phyloP scores from a whole-genome alignment of 192 early-diverging fungal species.

The Backusella australiensis region DNA sequence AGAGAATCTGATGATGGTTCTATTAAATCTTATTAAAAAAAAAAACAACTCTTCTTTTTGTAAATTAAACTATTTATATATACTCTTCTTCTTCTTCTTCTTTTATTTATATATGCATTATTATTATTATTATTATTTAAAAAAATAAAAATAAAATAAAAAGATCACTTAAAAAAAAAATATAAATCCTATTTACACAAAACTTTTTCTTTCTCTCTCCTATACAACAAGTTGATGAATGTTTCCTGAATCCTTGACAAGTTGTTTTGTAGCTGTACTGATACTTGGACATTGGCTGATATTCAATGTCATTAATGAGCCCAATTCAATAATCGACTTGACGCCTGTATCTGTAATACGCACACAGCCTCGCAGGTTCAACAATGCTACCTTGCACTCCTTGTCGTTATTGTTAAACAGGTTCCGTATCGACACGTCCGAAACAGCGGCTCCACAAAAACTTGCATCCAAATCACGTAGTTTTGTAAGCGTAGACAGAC shows the following conservation, averaged over 20 bases:
- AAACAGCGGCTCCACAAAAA: slow-evolving; percentile 74
- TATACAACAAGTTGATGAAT: not conserved
- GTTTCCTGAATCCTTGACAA: not conserved
- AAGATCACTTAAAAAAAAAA: not conserved
- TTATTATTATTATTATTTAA: not conserved
- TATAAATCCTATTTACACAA: not conserved
- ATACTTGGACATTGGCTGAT: slow-evolving; percentile 22
- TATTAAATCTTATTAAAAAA: slow-evolving; percentile 24
- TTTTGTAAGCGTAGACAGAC: slow-evolving; percentile 39
- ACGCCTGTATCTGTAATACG: slow-evolving; percentile 45
- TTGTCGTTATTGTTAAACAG: slow-evolving; percentile 38
- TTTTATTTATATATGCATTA: not conserved
- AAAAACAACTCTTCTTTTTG: not conserved
- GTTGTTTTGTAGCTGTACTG: not conserved
- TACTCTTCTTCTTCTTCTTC: not conserved
- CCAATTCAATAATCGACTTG: not conserved
- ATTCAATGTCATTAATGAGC: not conserved
- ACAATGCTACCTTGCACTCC: slow-evolving; percentile 30
- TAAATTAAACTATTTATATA: not conserved
- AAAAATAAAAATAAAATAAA: not conserved
- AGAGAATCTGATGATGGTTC: slow-evolving; percentile 21
- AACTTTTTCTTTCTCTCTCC: not conserved
- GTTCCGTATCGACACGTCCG: slow-evolving; percentile 51
- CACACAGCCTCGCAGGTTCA: slow-evolving; percentile 57
- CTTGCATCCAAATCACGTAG: slow-evolving; percentile 60